Conservation (phyloP, 768 basidiomycete species). For the Sutorius australiensis region DNA sequence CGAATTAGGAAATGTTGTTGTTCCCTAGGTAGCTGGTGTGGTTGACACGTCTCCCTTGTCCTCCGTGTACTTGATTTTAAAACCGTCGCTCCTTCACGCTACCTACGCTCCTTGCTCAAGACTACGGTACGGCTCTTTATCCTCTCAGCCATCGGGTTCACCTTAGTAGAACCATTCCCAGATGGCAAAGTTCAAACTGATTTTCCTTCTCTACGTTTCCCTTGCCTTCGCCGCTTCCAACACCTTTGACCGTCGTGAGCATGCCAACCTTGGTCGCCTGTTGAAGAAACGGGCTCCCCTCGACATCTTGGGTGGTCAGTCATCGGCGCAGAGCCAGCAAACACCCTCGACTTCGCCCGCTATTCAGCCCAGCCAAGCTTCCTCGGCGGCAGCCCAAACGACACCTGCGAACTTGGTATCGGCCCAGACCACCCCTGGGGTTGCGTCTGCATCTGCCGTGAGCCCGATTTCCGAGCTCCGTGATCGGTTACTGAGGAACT, state of each 20-base stretch:
- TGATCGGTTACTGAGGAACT: conserved; percentile 1
- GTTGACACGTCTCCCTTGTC: conserved; percentile 13
- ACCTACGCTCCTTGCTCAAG: conserved; percentile 12
- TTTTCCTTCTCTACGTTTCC: conserved; percentile 60
- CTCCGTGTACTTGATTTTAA: not conserved
- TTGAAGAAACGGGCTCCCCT: conserved; percentile 58
- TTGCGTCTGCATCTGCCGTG: conserved; percentile 18
- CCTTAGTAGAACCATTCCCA: conserved; percentile 13
- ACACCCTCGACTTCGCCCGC: conserved; percentile 14
- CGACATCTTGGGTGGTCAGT: not conserved
- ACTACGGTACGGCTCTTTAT: not conserved
- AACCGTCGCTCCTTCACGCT: conserved; percentile 18
- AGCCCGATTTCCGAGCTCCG: conserved; percentile 1
- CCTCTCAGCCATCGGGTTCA: conserved; percentile 1
- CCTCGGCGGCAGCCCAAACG: conserved; percentile 12
- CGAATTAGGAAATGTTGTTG: conserved; percentile 11
- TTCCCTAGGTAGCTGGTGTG: conserved; percentile 17
- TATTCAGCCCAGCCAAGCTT: conserved; percentile 21
- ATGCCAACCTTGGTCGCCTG: conserved; percentile 58
- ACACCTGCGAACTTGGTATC: conserved; percentile 14
- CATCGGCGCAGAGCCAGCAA: conserved; percentile 4
- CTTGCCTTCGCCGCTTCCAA: conserved; percentile 50
- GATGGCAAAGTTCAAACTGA: conserved; percentile 56
- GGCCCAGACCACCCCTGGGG: conserved; percentile 10
- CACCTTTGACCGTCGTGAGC: conserved; percentile 49